These are phyloP conservation scores for Penicillium verhagenii DNA, from an alignment of 495 filamentous ascomycete genomes.

Conservation along the genomic window DNA sequence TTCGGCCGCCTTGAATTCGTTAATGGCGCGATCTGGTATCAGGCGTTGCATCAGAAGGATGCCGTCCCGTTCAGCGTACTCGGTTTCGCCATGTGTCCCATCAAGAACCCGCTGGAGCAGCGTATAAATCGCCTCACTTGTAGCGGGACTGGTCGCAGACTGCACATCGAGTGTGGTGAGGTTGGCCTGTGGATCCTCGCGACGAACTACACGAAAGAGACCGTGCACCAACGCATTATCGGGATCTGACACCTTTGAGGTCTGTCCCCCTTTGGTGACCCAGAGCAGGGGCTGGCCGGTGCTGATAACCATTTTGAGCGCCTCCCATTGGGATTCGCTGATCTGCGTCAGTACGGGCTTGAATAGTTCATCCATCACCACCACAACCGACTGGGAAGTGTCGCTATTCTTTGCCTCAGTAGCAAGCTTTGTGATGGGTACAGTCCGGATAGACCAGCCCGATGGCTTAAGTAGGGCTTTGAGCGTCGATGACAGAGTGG, in stretches of 20 bases:
- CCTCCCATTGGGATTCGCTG: neutral
- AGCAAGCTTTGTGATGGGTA: neutral
- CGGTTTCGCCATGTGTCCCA: neutral
- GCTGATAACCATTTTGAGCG: neutral
- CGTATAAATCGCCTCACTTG: neutral
- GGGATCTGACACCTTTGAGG: neutral
- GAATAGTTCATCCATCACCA: neutral
- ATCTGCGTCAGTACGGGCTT: neutral
- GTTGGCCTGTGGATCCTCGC: neutral
- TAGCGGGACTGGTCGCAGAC: neutral
- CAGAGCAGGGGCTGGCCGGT: neutral
- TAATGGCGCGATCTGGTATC: neutral
- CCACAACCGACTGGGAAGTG: neutral
- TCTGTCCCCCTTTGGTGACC: neutral
- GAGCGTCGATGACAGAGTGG: too few relatives aligned
- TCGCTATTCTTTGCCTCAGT: neutral
- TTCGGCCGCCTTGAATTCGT: neutral
- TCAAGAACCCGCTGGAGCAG: neutral
- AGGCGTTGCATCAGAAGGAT: neutral
- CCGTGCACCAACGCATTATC: neutral
- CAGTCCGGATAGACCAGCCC: too few relatives aligned
- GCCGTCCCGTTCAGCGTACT: neutral
- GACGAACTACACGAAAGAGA: neutral
- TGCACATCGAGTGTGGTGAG: neutral
- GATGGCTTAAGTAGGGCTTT: too few relatives aligned